These are phyloP conservation scores for Erysimum cheiri DNA, from an alignment of 441 rosid species.

Conservation along the genomic window DNA sequence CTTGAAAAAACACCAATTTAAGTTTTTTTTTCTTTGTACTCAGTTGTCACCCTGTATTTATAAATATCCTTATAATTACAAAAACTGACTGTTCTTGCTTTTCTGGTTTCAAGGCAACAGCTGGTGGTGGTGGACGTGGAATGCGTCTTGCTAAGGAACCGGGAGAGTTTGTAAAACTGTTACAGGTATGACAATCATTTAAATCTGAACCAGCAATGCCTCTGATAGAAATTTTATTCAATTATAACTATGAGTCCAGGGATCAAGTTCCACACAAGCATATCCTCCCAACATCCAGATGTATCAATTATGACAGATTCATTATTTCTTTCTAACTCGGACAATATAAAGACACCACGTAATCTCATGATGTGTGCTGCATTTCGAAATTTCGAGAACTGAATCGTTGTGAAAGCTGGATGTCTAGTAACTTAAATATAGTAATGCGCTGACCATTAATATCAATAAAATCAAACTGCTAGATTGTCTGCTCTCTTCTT, in stretches of 20 bases:
- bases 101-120: slow-evolving; percentile 75
- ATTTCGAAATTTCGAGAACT: neutral
- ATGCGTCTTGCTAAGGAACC: slow-evolving; percentile 98
- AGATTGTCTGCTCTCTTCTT: neutral
- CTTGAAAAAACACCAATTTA: slow-evolving; percentile 1
- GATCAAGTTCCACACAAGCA: neutral
- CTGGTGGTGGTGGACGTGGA: slow-evolving; percentile 99
- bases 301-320: neutral
- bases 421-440: neutral
- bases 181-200: slow-evolving; percentile 64
- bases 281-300: neutral
- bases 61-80: neutral
- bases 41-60: neutral
- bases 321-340: neutral
- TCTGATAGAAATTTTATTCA: neutral
- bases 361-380: neutral
- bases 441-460: slow-evolving; percentile 1
- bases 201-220: slow-evolving; percentile 11
- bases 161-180: slow-evolving; percentile 91
- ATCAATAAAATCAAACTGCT: neutral
- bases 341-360: neutral
- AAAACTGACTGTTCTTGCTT: neutral
- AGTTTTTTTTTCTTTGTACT: neutral
- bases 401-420: neutral
- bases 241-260: neutral